Percentiles rank a stretch among this genome's conserved stretches.
phyloP scores from a whole-genome alignment of 108 stramenopile species.

The Fragilaria radians region DNA sequence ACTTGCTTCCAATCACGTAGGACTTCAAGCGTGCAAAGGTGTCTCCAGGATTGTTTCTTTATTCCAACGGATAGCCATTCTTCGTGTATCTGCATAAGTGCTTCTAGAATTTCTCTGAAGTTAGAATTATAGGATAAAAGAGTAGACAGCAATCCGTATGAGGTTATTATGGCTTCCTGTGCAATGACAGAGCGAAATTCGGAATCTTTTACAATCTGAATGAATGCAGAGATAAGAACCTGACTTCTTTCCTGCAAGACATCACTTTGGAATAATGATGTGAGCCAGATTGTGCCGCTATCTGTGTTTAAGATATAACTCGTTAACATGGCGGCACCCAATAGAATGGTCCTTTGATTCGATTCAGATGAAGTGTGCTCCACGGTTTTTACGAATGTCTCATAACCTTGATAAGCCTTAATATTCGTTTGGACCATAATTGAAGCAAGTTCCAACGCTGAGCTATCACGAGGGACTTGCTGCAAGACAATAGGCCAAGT shows the following conservation, averaged over 20 bases:
- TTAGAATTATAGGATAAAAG: too few species aligned
- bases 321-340: background rate
- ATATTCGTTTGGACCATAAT: background rate
- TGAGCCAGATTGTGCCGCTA: background rate
- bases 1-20: background rate
- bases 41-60: background rate
- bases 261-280: background rate
- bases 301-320: background rate
- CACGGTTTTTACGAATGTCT: background rate
- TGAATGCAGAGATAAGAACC: background rate
- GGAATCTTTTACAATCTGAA: background rate
- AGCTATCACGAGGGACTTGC: background rate
- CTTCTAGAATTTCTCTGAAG: background rate
- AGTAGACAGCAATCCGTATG: background rate
- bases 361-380: background rate
- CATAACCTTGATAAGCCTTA: too few species aligned
- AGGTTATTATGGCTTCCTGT: background rate
- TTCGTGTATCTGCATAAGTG: background rate
- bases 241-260: background rate
- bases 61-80: background rate
- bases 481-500: background rate
- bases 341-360: background rate
- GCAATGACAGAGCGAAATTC: background rate
- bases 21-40: background rate
- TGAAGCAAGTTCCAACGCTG: background rate